Evolutionary conservation across 768 basidiomycete genomes (phyloP).

Genomic region (Roridomyces roridus): DNA sequence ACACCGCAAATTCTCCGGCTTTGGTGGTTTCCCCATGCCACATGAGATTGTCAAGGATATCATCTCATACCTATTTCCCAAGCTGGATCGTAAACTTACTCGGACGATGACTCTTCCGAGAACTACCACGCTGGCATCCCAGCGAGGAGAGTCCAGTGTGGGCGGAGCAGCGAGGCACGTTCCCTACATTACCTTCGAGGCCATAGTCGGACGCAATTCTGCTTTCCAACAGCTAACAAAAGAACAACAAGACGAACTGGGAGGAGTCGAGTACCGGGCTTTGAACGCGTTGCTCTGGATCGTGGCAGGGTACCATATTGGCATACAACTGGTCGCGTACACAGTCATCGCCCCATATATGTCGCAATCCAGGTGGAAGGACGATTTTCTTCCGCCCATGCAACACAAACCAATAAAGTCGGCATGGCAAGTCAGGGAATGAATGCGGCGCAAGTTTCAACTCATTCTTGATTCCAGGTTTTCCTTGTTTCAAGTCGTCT

Average conservation of each 20-base stretch:
- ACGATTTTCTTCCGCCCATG: slow-evolving; percentile 63
- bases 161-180: slow-evolving; percentile 61
- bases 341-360: slow-evolving; percentile 85
- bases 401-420: slow-evolving; percentile 61
- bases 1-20: slow-evolving; percentile 50
- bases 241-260: slow-evolving; percentile 90
- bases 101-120: slow-evolving; percentile 79
- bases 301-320: slow-evolving; percentile 80
- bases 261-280: slow-evolving; percentile 92
- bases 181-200: slow-evolving; percentile 86
- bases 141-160: slow-evolving; percentile 38
- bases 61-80: slow-evolving; percentile 67
- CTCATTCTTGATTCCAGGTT: slow-evolving; percentile 59
- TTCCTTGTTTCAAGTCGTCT: slow-evolving; percentile 82
- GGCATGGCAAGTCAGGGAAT: slow-evolving; percentile 58
- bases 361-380: slow-evolving; percentile 60
- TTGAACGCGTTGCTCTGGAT: slow-evolving; percentile 84
- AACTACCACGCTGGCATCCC: slow-evolving; percentile 64
- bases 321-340: slow-evolving; percentile 71
- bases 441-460: not conserved
- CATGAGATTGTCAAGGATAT: slow-evolving; percentile 56
- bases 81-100: slow-evolving; percentile 59
- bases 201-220: slow-evolving; percentile 85
- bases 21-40: slow-evolving; percentile 82
- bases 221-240: slow-evolving; percentile 69